Evolutionary conservation across 257 asterid genomes (phyloP), one percentile per base, ranked within the genome.

Genomic region (Scutellaria baicalensis): DNA sequence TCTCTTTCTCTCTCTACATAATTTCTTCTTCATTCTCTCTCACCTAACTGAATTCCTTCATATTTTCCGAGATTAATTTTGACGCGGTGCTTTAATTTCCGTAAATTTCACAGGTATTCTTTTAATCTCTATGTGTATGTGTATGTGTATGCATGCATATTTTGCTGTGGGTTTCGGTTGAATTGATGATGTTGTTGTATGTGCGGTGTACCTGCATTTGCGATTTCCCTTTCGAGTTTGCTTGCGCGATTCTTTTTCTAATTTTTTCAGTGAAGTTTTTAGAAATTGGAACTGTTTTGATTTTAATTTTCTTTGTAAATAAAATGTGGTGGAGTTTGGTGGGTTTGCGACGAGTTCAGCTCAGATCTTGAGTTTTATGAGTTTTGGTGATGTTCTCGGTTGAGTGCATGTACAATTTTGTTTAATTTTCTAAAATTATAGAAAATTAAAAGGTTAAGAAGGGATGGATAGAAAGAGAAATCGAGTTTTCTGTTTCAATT

Each of bases 341-440:
- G 54, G 5, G 36, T 17, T 48, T 66, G 51, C 50, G 56, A 31
- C 59, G 21, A 75, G 49, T 71, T 67, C 45, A 74, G 84, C 78
- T 50, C 76, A 61, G 78, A 75, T 75, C 73, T 70, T 36, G 74
- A 14, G 51, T 48, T 49, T 47, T 71, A 1, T 62, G 11, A 61
- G 13, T 33, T 48, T 8, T 27, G 59, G 18, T 47, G 59, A 40
- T 43, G 20, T 48, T 11, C 20, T 71, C 14, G 14, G 75, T 57
- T 10, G 38, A 71, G 27, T 78, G 79, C 75, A 68, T 73, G 76
- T 73, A 8, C 14, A 21, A 14, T 64, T 50, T 64, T 44, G 55
- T 16, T 69, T 48, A 9, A 3, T 49, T 68, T 59, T 10, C 42
- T 14, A 0, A 48, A 3, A 38, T 35, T 67, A 52, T 72, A 40